Percentiles rank a stretch among this genome's conserved stretches.
Conservation (phyloP, 257 asterid species). For the Jaltomata sinuosa region DNA sequence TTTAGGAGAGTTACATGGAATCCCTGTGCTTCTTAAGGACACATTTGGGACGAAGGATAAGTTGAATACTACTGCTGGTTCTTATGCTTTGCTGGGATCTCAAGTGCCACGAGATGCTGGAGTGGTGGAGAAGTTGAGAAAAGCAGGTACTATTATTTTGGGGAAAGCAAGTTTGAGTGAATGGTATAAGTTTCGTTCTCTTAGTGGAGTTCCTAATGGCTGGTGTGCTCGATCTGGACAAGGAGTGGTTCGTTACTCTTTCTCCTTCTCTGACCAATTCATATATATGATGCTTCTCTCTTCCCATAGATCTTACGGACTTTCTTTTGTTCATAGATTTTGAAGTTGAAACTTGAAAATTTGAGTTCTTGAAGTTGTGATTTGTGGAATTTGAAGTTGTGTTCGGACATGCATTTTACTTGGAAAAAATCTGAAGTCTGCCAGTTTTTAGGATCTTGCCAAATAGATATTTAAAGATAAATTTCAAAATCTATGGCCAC, state of each 20-base stretch:
- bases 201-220: constrained; percentile 32
- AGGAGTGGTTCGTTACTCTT: constrained; percentile 39
- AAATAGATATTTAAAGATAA: background rate
- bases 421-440: background rate
- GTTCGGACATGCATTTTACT: background rate
- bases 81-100: constrained; percentile 53
- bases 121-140: constrained; percentile 52
- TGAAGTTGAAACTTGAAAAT: background rate
- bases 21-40: constrained; percentile 82
- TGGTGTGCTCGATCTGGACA: constrained; percentile 75
- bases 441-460: background rate
- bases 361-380: background rate
- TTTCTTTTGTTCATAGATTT: background rate
- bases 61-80: constrained; percentile 61
- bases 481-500: background rate
- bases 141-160: constrained; percentile 59
- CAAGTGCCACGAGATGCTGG: constrained; percentile 53
- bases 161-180: constrained; percentile 77
- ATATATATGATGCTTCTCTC: background rate
- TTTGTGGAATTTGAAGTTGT: too few species aligned
- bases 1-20: constrained; percentile 33
- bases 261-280: background rate
- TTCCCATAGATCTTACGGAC: background rate
- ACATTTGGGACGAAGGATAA: constrained; percentile 48
- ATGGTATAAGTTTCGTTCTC: constrained; percentile 49